Conservation (phyloP, 441 rosid species). For the Populus hybrid region DNA sequence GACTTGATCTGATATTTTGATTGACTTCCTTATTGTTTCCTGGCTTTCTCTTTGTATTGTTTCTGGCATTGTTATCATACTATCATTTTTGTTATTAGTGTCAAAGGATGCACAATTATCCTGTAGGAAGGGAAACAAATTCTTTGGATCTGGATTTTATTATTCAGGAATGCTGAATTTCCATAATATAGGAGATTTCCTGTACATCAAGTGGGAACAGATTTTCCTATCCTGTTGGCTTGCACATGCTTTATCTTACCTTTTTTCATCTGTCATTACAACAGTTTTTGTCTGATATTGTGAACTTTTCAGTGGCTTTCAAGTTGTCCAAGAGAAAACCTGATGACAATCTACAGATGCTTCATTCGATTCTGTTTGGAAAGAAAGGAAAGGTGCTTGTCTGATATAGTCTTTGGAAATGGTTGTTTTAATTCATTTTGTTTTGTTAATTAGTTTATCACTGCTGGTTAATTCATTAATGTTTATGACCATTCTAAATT, state of each 20-base stretch:
- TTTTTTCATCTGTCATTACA: constrained; percentile 6
- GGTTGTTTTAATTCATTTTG: constrained; percentile 2
- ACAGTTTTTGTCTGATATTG: constrained; percentile 25
- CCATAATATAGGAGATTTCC: constrained; percentile 2
- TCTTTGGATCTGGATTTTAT: not conserved
- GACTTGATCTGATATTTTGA: not conserved
- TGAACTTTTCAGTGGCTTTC: constrained; percentile 79
- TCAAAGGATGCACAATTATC: not conserved
- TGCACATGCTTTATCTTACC: not conserved
- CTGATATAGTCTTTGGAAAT: not conserved
- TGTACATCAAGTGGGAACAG: not conserved
- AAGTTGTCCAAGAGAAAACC: constrained; percentile 92
- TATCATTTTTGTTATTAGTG: not conserved
- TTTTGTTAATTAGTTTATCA: too few species aligned
- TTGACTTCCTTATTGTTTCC: too few species aligned
- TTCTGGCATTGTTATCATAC: too few species aligned
- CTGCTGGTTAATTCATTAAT: not conserved
- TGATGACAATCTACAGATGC: constrained; percentile 73
- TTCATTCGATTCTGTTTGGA: constrained; percentile 82
- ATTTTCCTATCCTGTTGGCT: not conserved
- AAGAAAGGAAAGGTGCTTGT: constrained; percentile 91
- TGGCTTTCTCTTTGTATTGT: too few species aligned
- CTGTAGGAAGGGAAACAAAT: not conserved
- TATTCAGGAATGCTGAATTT: not conserved
- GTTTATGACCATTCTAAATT: constrained; percentile 3